Conservation (phyloP, 1,284 basidiomycete genomes). For the Melampsora larici-populina region DNA sequence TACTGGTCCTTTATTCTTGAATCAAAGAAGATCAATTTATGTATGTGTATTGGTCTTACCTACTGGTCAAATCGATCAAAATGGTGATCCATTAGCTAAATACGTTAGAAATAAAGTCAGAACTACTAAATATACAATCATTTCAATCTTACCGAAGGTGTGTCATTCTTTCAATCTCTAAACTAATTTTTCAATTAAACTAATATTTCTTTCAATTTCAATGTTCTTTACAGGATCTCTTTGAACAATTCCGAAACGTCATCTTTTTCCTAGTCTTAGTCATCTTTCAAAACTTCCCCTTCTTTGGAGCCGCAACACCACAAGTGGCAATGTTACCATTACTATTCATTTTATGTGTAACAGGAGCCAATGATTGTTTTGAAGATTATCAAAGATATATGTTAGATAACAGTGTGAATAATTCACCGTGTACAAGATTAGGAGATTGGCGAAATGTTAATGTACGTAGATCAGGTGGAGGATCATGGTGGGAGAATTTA, state of each 20-base stretch:
- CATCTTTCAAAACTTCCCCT: constrained; percentile 79
- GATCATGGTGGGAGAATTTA: constrained; percentile 44
- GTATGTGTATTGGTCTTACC: constrained; percentile 57
- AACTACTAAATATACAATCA: constrained; percentile 85
- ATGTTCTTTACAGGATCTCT: constrained; percentile 50
- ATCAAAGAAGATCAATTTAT: constrained; percentile 49
- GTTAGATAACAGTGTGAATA: too few relatives aligned
- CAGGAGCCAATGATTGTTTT: constrained; percentile 88
- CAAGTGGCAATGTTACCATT: constrained; percentile 82
- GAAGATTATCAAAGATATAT: constrained; percentile 87
- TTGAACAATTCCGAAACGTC: constrained; percentile 60
- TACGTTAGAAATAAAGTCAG: constrained; percentile 92
- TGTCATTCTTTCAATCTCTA: constrained; percentile 36
- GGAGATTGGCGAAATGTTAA: too few relatives aligned
- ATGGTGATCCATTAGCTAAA: constrained; percentile 71
- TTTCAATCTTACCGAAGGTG: constrained; percentile 80
- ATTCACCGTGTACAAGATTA: too few relatives aligned
- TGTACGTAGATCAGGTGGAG: too few relatives aligned
- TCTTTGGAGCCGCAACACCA: constrained; percentile 83
- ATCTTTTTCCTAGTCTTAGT: constrained; percentile 84
- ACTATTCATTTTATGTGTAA: constrained; percentile 79
- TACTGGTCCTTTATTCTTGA: not conserved
- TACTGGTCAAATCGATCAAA: constrained; percentile 64
- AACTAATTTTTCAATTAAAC: constrained; percentile 43
- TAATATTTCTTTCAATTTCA: constrained; percentile 11